Evolutionary conservation across 139 green algal genomes (phyloP).

Genomic region (Marvania coccoides): DNA sequence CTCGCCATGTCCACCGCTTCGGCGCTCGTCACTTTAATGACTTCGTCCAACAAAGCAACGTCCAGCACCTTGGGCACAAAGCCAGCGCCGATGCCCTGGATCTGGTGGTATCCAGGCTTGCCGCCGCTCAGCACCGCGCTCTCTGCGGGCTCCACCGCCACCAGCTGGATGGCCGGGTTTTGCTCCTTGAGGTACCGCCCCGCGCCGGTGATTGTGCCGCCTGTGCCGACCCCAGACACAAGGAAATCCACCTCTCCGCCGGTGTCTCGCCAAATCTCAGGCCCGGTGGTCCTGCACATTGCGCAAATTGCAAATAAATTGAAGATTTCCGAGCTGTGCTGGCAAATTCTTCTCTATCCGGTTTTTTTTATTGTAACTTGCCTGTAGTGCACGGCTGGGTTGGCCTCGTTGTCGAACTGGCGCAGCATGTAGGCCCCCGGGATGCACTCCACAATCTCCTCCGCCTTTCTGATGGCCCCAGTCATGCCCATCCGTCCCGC

Average conservation of each 20-base stretch:
- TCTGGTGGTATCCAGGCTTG: constrained; percentile 92
- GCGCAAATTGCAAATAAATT: constrained; percentile 11
- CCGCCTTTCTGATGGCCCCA: constrained; percentile 83
- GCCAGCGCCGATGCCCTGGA: constrained; percentile 75
- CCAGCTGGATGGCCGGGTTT: constrained; percentile 81
- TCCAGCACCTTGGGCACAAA: constrained; percentile 93
- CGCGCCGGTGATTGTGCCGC: constrained; percentile 89
- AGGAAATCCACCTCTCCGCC: constrained; percentile 66
- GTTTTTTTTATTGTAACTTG: no score
- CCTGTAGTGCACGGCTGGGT: constrained; percentile 67
- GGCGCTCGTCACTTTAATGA: constrained; percentile 73
- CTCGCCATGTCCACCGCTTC: constrained; percentile 84
- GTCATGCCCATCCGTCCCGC: constrained; percentile 53
- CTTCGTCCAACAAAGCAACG: constrained; percentile 73
- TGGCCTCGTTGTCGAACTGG: constrained; percentile 97
- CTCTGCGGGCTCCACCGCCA: constrained; percentile 94
- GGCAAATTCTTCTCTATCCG: no score
- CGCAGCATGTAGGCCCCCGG: constrained; percentile 85
- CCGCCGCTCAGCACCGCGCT: constrained; percentile 84
- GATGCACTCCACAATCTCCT: constrained; percentile 75
- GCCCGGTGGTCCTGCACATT: constrained; percentile 88
- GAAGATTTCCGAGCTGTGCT: no score
- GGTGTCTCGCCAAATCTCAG: constrained; percentile 90
- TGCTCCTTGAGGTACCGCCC: constrained; percentile 89
- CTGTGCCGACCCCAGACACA: constrained; percentile 88